Base-by-base conservation (phyloP, 192 early-diverging fungal species). In the Pilaira anomala region DNA sequence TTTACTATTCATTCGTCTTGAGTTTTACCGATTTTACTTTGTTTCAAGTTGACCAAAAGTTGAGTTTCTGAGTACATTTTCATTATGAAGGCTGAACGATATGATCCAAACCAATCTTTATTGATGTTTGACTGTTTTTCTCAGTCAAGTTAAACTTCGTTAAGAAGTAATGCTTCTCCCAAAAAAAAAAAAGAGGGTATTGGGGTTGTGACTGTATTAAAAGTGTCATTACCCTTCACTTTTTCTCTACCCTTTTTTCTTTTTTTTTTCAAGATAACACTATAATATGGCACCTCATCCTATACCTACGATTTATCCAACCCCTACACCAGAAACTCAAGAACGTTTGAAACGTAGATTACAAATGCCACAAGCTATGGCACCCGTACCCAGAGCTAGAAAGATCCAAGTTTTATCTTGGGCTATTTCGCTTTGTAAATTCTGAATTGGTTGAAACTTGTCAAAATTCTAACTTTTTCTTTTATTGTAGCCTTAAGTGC, bases 361-460 rank as follows among this genome's bases (percentile, higher is more conserved):
- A 40, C 56, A 58, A 40, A 58, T 42, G 40, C 56, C 56, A 36
- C 22, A 63, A 22, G 62, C 62, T 28, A 63, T 63, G 62, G 48
- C 19, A 22, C 62, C 62, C 40, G 11, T 22, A 16, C 62, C 49
- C 7, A 33, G 49, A 21, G 62, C 62, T 9, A 48, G 62, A 36
- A 48, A 63, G 13, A 30, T 63, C 2, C 48, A 50, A 40, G 48
- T 63, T 14, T 51, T 63, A 12, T 39, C 48, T 25, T 63, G 62
- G 62, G 62, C 39, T 40, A 1, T 63, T 26, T 25, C 62, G 25
- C 36, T 63, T 26, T 63, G 62, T 63, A 63, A 40, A 39, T 63
- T 7, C 0, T 41, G 3, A 36, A n/a, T 5, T 7, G 3, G 24
- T 36, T 12, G 21, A 11, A 41, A 40, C 19, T 3, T 21, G 53